Evolutionary conservation across 2,329 filamentous ascomycete genomes (phyloP), one percentile per base, ranked within the genome.

Genomic region (Lithohypha guttulata): DNA sequence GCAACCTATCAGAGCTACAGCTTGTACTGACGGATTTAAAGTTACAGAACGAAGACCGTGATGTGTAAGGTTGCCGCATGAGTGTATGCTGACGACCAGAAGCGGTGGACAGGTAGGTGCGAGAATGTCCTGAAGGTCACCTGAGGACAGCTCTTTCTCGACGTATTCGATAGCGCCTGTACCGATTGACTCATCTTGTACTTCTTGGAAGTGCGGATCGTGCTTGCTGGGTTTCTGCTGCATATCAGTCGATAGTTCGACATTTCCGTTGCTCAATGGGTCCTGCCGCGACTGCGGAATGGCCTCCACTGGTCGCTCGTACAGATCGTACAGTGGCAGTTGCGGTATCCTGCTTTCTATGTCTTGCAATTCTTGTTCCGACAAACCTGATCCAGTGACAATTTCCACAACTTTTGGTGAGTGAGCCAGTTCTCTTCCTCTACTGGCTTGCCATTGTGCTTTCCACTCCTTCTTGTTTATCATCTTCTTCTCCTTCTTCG

Each of bases 21-120:
- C 85, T 21, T 77, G 76, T 40, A 96, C 87, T 3, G 78, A 74
- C 0, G 82, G 80, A 55, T 95, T 96, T 42, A 93, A 64, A 2
- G 87, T 63, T 14, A 98, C 72, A 1, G 89, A 93, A 10, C 84
- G 79, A 42, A 98, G 79, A 7, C 84, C 91, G 56, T 93, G 87
- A 59, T 98, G 91, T 1, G 93, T 82, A n/a, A 98, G 76, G 51
- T 98, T 96, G 19, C 91, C 91, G 56, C 91, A 98, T 1, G 89
- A 96, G 59, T 98, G 91, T 13, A 98, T 84, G 0, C 91, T 96
- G 20, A 96, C 79, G 11, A 89, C 83, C 79, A 95, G 86, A 25
- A 42, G 58, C 19, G 40, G 43, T 27, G 44, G 29, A 15, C 23
- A 15, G 52, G 53, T 29, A 56, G 62, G 45, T 59, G 59, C 35